Evolutionary conservation across 495 filamentous ascomycete genomes (phyloP), one percentile per base, ranked within the genome.

Genomic region (Penicillium macrosclerotiorum): DNA sequence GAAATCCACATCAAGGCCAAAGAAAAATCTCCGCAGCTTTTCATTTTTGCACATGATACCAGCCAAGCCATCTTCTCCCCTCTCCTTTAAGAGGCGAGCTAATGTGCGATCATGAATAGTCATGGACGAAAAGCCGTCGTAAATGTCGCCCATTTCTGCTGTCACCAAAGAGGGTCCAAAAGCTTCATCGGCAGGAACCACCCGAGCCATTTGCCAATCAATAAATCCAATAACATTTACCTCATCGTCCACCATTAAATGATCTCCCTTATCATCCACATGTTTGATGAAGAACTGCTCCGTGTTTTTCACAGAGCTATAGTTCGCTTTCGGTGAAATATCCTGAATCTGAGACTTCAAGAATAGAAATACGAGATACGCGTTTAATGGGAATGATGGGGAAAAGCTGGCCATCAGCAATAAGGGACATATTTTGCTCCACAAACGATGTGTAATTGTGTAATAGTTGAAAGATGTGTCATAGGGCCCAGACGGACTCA

Each of bases 151-250:
- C 51, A 69, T 63, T 12, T 67, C 62, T 31, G 64, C 62, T 30
- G 62, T 62, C n/a, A 67, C 51, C 27, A 65, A 47, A 12, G 66
- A 66, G 1, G 63, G 64, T 24, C 47, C 57, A 47, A 71, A 71
- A 26, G 64, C 64, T 8, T 63, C 49, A 33, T 39, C 47, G 18
- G 54, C 62, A 23, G 57, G 52, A 4, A 56, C 61, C 11, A 59
- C 58, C 7, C 45, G 34, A 33, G 68, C 55, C 45, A 63, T 61
- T 42, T 71, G 50, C 66, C 67, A 73, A 37, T 73, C 60, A 20
- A 71, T 71, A 30, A 73, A 60, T 5, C 65, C 60, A 3, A 51
- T 64, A 38, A 74, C 63, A 38, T 76, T 67, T 32, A 53, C 59
- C 3, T 67, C 52, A 4, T 68, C 59, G 29, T 74, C 65, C 9